Base-by-base conservation (phyloP, 139 green algal genomes). In the Gonium pectorale region DNA sequence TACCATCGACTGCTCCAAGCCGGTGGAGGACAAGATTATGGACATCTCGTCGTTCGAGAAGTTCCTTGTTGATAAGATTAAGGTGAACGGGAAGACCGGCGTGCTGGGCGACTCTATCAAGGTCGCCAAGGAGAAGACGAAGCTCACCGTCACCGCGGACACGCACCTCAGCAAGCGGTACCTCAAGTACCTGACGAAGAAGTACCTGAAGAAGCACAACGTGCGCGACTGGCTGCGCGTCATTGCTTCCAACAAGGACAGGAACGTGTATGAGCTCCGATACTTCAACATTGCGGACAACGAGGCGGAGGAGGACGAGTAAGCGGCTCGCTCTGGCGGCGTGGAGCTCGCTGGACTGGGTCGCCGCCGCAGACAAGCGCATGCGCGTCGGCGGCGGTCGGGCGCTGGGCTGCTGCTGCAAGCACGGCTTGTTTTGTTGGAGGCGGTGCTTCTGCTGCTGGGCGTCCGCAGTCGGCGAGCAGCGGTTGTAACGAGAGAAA, bases 171-270 rank as follows among this genome's bases (percentile, higher is more conserved):
- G 92, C 88, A 99, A 99, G 96, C 83, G 94, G 60, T 98, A 98
- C 92, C 91, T 99, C 67, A 99, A 99, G 94, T 99, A 99, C 93
- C 89, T 99, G 69, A 99, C 97, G 38, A 99, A 99, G 96, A 99
- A 99, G 94, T 99, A 98, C 95, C 87, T 99, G 89, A 99, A 99
- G 94, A 99, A 99, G 97, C 96, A 99, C 96, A 98, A 98, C 89
- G 97, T 99, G 68, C 93, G 96, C 35, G 97, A 99, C 87, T 99
- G 97, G 97, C 96, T 99, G 86, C 95, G 97, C 44, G 97, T 99
- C 43, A 98, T 99, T 87, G 97, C 97, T 33, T 98, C 95, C 79
- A 98, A 98, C 97, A 99, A 99, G 94, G 97, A 99, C 91, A 85
- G 96, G 71, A 96, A 90, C 81, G 94, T 97, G 41, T 99, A 99